Base-by-base conservation (phyloP, 345 rosid genomes). In the Anastatica hierochuntica region DNA sequence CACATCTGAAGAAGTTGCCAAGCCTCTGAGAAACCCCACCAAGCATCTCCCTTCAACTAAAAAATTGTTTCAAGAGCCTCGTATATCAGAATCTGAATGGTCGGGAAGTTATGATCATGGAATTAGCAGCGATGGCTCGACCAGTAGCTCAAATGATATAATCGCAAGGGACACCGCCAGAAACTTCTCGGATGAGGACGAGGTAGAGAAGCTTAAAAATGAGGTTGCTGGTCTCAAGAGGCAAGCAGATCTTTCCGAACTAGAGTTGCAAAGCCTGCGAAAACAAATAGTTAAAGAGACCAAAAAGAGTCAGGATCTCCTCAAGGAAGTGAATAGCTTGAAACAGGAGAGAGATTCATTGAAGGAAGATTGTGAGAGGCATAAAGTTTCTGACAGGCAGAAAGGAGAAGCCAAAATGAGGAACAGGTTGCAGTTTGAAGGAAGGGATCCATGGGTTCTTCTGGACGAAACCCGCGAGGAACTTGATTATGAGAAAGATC, bases 231-330 rank as follows among this genome's bases (percentile, higher is more conserved):
- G 57, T 54, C 27, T 92, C 55, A 49, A 68, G 17, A 81, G 95
- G 66, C 88, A 79, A 72, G 64, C 70, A 6, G 83, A 87, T 49
- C 42, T 85, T 39, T 79, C 94, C 0, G 97, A 92, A n/a, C 31
- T 92, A 53, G 98, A 88, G 64, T 44, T 85, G 31, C 97, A 88
- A 56, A 73, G 97, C 62, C 83, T 92, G 14, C 64, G 90, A 62
- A 85, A 77, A 60, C 97, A 92, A 66, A 57, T 80, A 37, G 73
- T 63, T 14, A 92, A 81, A 64, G 99, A 88, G 70, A 73, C 72
- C 51, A 85, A 72, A 67, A 62, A 74, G 63, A 80, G 80, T 14
- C 88, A 76, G 71, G 90, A 78, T 62, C 85, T 83, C 35, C 53
- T 76, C 6, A 75, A 65, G 51, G 83, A 94, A 70, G 61, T 82